Base-by-base conservation (phyloP, 2,329 filamentous ascomycete species). In the Colletotrichum limetticola region DNA sequence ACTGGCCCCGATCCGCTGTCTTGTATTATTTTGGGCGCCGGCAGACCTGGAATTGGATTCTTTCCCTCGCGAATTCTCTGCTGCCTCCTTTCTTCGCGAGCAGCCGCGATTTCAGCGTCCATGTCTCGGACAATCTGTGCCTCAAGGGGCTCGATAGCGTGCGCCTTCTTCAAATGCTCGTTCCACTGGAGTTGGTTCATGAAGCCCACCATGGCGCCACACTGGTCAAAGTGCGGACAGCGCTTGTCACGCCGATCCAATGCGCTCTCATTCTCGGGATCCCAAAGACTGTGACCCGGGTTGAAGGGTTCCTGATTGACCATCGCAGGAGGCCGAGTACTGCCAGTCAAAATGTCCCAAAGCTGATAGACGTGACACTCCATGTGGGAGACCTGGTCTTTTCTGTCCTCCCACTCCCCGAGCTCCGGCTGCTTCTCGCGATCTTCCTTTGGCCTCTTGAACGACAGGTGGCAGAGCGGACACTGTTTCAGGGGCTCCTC, bases 321-420 rank as follows among this genome's bases (percentile, higher is more conserved):
- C n/a, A 11, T 24, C 8, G 37, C n/a, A 2, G 64, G 30, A n/a
- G 63, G 59, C 35, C 22, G 6, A 14, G 37, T 26, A 30, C 22
- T 60, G 8, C 42, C 37, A 14, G 24, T 16, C 46, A 73, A 37
- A 12, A 70, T 30, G 49, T 74, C 67, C 74, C 74, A 75, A 28
- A 75, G 74, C 42, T 68, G 35, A 32, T 62, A 74, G 66, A 75
- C 69, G 49, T 75, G 74, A n/a, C 74, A 75, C 65, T 75, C 74
- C 65, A 75, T 75, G 52, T 75, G 74, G 5, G 58, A 22, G n/a
- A 70, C 61, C 35, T 75, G 74, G 16, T 53, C 49, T 7, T 37
- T 26, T 12, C 74, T 60, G 11, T 55, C 61, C 16, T 57, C 62
- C 30, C 37, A 59, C 12, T 70, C 55, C 4, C 42, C 60, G 4